phyloP scores from a whole-genome alignment of 169 alveolate genomes.

The Eimeria tenella region DNA sequence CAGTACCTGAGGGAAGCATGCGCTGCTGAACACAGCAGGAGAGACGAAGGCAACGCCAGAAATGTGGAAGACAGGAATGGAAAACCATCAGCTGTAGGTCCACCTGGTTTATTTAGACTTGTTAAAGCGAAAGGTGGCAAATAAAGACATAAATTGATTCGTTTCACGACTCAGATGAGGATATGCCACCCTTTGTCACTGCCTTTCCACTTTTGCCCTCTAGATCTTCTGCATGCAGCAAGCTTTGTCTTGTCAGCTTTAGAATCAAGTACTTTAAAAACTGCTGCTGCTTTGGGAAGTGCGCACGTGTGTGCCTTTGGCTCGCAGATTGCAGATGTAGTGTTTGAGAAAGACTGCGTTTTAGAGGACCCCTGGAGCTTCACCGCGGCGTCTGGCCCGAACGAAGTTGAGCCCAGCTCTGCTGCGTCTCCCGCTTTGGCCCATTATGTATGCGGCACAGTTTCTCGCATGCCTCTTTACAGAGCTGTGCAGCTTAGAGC shows the following conservation, averaged over 20 bases:
- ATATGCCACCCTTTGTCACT: no score
- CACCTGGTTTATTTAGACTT: no score
- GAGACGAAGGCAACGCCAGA: constrained; percentile 30
- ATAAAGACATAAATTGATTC: no score
- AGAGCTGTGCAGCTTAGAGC: constrained; percentile 50
- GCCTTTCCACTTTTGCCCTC: no score
- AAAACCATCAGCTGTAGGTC: constrained; percentile 58
- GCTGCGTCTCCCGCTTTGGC: neutral
- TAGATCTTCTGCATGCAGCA: no score
- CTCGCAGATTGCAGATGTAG: constrained; percentile 55
- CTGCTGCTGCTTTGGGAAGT: no score
- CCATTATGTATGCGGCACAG: constrained; percentile 6
- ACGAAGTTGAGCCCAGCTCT: constrained; percentile 12
- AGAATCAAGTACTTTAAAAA: neutral
- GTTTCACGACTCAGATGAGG: no score
- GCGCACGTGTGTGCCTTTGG: neutral
- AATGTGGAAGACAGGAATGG: constrained; percentile 56
- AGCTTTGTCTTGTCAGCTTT: neutral
- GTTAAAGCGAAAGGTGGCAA: no score
- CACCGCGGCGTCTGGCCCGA: neutral
- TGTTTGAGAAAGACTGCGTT: constrained; percentile 71
- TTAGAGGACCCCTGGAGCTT: constrained; percentile 63
- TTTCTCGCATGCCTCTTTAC: constrained; percentile 61
- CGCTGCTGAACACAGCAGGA: constrained; percentile 28
- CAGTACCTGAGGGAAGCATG: constrained; percentile 12